These are phyloP conservation scores for Xylaria sp. DNA, from an alignment of 2,329 filamentous ascomycete species.

Conservation along the genomic window DNA sequence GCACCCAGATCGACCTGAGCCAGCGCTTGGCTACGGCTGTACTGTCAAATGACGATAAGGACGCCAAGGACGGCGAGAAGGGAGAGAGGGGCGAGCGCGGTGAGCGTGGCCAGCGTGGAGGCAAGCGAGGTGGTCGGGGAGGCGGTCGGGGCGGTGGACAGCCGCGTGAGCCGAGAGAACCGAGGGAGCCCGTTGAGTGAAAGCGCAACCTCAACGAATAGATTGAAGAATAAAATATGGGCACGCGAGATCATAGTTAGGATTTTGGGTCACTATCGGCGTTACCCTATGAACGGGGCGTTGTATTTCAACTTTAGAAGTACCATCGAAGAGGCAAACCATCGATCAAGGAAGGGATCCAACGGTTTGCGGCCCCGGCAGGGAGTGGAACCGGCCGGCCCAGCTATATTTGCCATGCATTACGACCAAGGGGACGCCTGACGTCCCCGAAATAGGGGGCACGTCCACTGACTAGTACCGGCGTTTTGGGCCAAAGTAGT, in stretches of 20 bases:
- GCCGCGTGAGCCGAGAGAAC: constrained; percentile 51
- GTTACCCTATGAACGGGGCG: constrained; percentile 9
- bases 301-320: constrained; percentile 15
- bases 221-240: constrained; percentile 14
- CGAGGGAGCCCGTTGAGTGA: constrained; percentile 36
- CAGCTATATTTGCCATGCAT: constrained; percentile 1
- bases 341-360: neutral
- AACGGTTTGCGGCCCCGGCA: neutral
- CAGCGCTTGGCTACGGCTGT: constrained; percentile 88
- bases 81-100: constrained; percentile 53
- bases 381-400: neutral
- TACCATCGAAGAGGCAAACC: constrained; percentile 3
- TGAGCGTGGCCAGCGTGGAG: constrained; percentile 53
- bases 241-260: constrained; percentile 1
- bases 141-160: constrained; percentile 55
- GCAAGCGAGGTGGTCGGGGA: constrained; percentile 57
- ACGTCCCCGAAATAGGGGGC: neutral
- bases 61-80: constrained; percentile 53
- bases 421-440: neutral
- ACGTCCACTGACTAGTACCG: constrained; percentile 19
- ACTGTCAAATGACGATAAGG: constrained; percentile 58
- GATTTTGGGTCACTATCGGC: constrained; percentile 6
- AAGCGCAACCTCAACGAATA: neutral
- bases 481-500: constrained; percentile 22
- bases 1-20: constrained; percentile 97